Base-by-base conservation (phyloP, 331 rosid species). In the Spiraea crenata region DNA sequence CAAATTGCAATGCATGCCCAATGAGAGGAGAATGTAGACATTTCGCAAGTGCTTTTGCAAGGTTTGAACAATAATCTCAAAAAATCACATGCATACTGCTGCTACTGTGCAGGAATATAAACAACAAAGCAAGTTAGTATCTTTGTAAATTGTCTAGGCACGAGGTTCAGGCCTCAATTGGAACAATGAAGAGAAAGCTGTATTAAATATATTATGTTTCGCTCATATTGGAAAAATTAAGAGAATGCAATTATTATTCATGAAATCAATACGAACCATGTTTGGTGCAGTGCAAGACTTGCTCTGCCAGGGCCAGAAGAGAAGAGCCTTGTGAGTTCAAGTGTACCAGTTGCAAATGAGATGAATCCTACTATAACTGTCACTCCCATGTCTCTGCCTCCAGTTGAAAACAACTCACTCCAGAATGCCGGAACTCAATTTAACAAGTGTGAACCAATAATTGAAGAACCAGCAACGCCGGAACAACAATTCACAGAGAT, bases 1-100 rank as follows among this genome's bases (percentile, higher is more conserved):
- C 99, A 75, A 95, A 95, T 74, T 95, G 99, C 80, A 95, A 89
- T 73, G 96, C 99, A 63, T 95, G 99, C 74, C 99, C 99, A 45
- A 82, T 95, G 99, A 85, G 98, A 80, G 99, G 96, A 78, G 99
- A 95, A 63, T 95, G 99, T 85, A 89, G 96, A 69, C 98, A 95
- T 81, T 95, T 95, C 38, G 99, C 97, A 71, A 95, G 99, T 74
- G 99, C 99, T 76, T 95, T 91, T 79, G 99, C 97, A 79, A 95
- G 99, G 99, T 95, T 73, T 63, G 85, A 60, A 52, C 73, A 51
- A 79, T 65, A 37, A 67, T 57, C 16, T 41, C 65, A 52, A 77
- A 51, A 57, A 37, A 37, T 69, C 65, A 67, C 54, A n/a, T 12
- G 35, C 40, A 44, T 59, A 3, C 55, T 46, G n/a, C 31, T 67